Evolutionary conservation across 2,329 filamentous ascomycete genomes (phyloP).

Genomic region (Emergomyces pasteurianus): DNA sequence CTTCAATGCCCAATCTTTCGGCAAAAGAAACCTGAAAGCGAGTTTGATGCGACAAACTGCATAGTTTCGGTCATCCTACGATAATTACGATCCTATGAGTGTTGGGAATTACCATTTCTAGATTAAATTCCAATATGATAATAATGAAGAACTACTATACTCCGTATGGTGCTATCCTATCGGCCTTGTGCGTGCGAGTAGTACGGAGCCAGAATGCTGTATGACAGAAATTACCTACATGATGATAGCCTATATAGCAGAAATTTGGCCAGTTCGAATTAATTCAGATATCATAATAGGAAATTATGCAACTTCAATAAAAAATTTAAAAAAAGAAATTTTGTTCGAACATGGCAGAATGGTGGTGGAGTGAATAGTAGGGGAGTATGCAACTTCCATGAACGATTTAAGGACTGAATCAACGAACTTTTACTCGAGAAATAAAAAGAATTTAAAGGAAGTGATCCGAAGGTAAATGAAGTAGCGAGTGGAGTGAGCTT

Average conservation of each 20-base stretch:
- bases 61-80: too few species aligned
- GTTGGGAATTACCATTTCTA: too few species aligned
- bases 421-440: background rate
- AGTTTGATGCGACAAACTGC: too few species aligned
- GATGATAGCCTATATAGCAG: too few species aligned
- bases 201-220: background rate
- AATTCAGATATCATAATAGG: background rate
- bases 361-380: background rate
- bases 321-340: background rate
- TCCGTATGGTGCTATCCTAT: too few species aligned
- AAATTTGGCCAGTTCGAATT: background rate
- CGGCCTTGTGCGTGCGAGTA: background rate
- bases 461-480: background rate
- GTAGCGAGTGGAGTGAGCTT: background rate
- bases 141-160: too few species aligned
- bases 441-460: background rate
- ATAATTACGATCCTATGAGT: too few species aligned
- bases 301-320: too few species aligned
- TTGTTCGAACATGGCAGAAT: too few species aligned
- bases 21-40: too few species aligned
- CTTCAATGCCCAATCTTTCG: too few species aligned
- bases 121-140: too few species aligned
- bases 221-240: background rate
- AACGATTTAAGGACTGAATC: background rate
- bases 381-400: background rate